Base-by-base conservation (phyloP, 2,329 filamentous ascomycete genomes). In the Lecanosticta acicola region DNA sequence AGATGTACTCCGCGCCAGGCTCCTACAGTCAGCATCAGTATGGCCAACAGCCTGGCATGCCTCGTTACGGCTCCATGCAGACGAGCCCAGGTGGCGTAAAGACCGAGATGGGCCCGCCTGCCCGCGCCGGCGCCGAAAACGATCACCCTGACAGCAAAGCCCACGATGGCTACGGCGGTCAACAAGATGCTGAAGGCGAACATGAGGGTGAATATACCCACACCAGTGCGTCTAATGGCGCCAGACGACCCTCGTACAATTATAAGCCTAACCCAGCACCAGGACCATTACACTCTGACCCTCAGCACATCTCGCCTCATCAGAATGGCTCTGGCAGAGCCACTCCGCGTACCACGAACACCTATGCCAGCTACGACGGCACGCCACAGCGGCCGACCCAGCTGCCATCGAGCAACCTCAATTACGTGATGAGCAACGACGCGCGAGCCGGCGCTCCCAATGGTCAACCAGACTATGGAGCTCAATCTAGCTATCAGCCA, bases 41-140 rank as follows among this genome's bases (percentile, higher is more conserved):
- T 41, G 84, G n/a, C 89, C 76, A 83, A 21, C 78, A 83, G 29
- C 72, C 81, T 3, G 63, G 83, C 38, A 80, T 93, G 66, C 82
- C 85, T 60, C 76, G 78, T 33, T 91, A 90, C 58, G 71, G 71
- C 16, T 71, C 73, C 48, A 62, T 78, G 50, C 71, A 74, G 44
- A 63, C 76, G 24, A 78, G 72, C 63, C 76, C 38, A 76, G 72
- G 59, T 69, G 77, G 5, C 58, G 76, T 87, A 50, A 94, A 94
- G 73, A 85, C 75, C 50, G 88, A 94, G 58, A 94, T 95, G 87
- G 87, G 84, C 0, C 88, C 89, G 16, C 87, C 88, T 9, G 79
- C 85, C 39, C 72, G 78, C 36, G 71, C 78, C 32, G 77, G 80
- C 41, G 68, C 76, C 3, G 76, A 83, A 46, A 67, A 69, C 20